Percentiles rank a stretch among this genome's conserved stretches.
phyloP scores from a whole-genome alignment of 805 yeast species.

The Pachysolen tannophilus region DNA sequence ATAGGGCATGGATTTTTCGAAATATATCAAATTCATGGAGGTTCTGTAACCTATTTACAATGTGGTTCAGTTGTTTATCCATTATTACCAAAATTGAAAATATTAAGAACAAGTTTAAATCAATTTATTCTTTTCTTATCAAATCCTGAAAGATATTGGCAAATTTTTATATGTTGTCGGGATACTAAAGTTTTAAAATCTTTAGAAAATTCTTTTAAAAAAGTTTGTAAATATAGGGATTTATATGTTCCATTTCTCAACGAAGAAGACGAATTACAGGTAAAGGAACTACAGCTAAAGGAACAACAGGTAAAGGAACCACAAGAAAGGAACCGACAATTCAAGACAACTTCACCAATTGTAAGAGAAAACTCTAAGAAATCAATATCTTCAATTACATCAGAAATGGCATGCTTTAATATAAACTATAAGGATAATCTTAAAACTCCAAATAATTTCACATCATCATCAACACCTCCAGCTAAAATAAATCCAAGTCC shows the following conservation, averaged over 20 bases:
- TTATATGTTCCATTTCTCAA: constrained; percentile 16
- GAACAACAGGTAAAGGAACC: too few species aligned
- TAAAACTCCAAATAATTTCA: neutral
- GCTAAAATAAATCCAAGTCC: neutral
- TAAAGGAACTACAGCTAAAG: constrained; percentile 23
- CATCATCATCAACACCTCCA: neutral
- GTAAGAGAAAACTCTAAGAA: neutral
- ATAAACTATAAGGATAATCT: constrained; percentile 14
- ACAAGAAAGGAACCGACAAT: too few species aligned
- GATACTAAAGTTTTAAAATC: neutral
- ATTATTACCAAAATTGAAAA: constrained; percentile 53
- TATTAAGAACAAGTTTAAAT: constrained; percentile 39
- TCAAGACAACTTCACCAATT: neutral
- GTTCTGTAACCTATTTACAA: constrained; percentile 51
- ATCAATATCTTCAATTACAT: constrained; percentile 22
- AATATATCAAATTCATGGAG: constrained; percentile 45
- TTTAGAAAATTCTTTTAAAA: constrained; percentile 26
- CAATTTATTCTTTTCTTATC: constrained; percentile 57
- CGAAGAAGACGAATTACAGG: constrained; percentile 19
- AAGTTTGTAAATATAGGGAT: constrained; percentile 34
- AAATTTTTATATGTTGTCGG: constrained; percentile 30
- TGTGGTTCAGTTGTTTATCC: constrained; percentile 74
- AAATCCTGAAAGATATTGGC: constrained; percentile 76
- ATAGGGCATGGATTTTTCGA: constrained; percentile 55
- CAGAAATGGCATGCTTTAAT: constrained; percentile 28